These are phyloP conservation scores for Microsporum audouinii DNA, from an alignment of 2,329 filamentous ascomycete species.

Conservation along the genomic window DNA sequence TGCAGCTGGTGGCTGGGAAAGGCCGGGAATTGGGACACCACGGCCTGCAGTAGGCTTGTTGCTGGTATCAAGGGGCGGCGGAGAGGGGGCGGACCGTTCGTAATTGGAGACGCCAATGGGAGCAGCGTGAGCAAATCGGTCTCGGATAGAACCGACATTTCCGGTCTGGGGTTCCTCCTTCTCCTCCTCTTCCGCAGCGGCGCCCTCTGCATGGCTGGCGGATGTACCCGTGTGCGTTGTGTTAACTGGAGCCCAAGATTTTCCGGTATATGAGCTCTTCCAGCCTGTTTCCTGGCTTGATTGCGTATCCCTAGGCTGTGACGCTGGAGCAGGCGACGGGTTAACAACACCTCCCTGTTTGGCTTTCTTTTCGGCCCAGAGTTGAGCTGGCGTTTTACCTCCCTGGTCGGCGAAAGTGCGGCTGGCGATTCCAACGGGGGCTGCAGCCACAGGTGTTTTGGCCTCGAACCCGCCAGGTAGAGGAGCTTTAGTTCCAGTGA, in stretches of 20 bases:
- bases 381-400: slow-evolving; percentile 89
- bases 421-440: slow-evolving; percentile 65
- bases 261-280: slow-evolving; percentile 86
- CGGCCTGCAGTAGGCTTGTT: slow-evolving; percentile 57
- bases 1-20: slow-evolving; percentile 49
- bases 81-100: slow-evolving; percentile 35
- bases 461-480: slow-evolving; percentile 57
- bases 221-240: slow-evolving; percentile 60
- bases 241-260: slow-evolving; percentile 78
- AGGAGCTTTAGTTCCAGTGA: slow-evolving; percentile 81
- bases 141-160: slow-evolving; percentile 62
- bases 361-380: slow-evolving; percentile 97
- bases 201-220: slow-evolving; percentile 26
- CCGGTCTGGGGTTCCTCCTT: slow-evolving; percentile 45
- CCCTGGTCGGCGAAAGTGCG: slow-evolving; percentile 89
- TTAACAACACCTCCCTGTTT: slow-evolving; percentile 55
- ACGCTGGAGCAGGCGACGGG: slow-evolving; percentile 38
- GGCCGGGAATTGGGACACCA: slow-evolving; percentile 66
- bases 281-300: slow-evolving; percentile 50
- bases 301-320: slow-evolving; percentile 54
- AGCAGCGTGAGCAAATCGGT: slow-evolving; percentile 63
- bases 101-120: slow-evolving; percentile 45
- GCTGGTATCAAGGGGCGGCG: slow-evolving; percentile 53
- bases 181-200: slow-evolving; percentile 6
- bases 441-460: slow-evolving; percentile 47